phyloP scores from a whole-genome alignment of 1,284 basidiomycete genomes.

The Ceraceosorus guamensis region DNA sequence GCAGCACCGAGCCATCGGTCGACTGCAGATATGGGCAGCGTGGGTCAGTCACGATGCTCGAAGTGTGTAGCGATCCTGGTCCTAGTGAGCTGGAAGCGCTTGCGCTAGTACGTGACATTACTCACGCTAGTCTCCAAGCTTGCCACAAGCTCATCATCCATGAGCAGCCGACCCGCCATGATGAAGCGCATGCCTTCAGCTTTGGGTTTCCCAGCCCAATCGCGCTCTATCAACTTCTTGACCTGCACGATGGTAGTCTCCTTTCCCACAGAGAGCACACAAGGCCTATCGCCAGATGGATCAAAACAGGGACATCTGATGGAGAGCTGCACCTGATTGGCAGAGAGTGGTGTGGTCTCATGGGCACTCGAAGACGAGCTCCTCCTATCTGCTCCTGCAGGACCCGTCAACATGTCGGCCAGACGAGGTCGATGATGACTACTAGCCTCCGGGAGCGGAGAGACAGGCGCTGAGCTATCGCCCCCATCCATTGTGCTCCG shows the following conservation, averaged over 20 bases:
- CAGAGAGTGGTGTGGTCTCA: no score
- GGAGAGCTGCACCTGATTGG: not conserved
- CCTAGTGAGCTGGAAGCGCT: no score
- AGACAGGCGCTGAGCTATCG: no score
- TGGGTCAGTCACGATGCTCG: no score
- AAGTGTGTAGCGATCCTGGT: no score
- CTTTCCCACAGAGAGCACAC: not conserved
- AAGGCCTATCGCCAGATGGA: not conserved
- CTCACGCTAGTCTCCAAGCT: slow-evolving; percentile 11
- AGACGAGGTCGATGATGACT: no score
- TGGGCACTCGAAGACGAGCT: no score
- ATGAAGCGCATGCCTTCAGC: slow-evolving; percentile 38
- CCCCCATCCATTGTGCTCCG: no score
- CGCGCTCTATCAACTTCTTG: slow-evolving; percentile 21
- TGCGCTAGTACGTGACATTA: not conserved
- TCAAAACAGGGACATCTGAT: not conserved
- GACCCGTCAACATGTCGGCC: no score
- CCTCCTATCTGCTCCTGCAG: no score
- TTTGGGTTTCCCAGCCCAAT: slow-evolving; percentile 26
- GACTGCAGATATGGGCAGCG: no score
- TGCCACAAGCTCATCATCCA: slow-evolving; percentile 16
- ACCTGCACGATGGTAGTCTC: slow-evolving; percentile 7
- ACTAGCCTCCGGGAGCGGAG: no score
- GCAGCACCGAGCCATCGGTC: slow-evolving; percentile 3
- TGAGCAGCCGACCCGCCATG: slow-evolving; percentile 26